These are phyloP conservation scores for Yamagishiella unicocca DNA, from an alignment of 139 green algal genomes.

Conservation along the genomic window DNA sequence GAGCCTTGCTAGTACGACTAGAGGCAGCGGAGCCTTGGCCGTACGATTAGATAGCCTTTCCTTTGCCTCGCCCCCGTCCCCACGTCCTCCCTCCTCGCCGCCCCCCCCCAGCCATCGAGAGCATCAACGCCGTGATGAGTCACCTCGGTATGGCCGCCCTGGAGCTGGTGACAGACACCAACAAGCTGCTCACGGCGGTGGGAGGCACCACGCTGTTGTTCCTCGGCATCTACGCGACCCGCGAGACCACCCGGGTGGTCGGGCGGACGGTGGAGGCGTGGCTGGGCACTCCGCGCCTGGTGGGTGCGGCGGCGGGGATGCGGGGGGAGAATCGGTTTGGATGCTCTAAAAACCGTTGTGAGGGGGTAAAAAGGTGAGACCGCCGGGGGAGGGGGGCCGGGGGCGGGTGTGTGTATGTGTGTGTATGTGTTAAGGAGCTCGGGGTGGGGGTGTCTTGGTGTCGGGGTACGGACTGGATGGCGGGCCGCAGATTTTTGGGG, in stretches of 20 bases:
- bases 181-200: conserved; percentile 76
- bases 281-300: conserved; percentile 89
- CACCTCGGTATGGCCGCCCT: conserved; percentile 78
- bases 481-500: too few relatives aligned
- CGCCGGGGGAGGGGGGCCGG: too few relatives aligned
- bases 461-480: too few relatives aligned
- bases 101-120: conserved; percentile 69
- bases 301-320: conserved; percentile 44
- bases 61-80: too few relatives aligned
- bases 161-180: conserved; percentile 85
- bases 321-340: neutral
- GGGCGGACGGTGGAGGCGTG: conserved; percentile 82
- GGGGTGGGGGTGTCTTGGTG: too few relatives aligned
- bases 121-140: conserved; percentile 91
- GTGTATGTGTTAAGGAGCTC: too few relatives aligned
- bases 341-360: too few relatives aligned
- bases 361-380: too few relatives aligned
- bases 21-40: too few relatives aligned
- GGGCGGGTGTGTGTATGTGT: too few relatives aligned
- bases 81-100: neutral
- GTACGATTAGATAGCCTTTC: too few relatives aligned
- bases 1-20: too few relatives aligned
- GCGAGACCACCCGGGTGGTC: conserved; percentile 85
- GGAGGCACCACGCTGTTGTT: conserved; percentile 84
- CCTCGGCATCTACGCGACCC: conserved; percentile 87